Evolutionary conservation across 23 red algal species (phyloP), one percentile per base, ranked within the genome.

Genomic region (Cyanidiococcus yangmingshanensis): DNA sequence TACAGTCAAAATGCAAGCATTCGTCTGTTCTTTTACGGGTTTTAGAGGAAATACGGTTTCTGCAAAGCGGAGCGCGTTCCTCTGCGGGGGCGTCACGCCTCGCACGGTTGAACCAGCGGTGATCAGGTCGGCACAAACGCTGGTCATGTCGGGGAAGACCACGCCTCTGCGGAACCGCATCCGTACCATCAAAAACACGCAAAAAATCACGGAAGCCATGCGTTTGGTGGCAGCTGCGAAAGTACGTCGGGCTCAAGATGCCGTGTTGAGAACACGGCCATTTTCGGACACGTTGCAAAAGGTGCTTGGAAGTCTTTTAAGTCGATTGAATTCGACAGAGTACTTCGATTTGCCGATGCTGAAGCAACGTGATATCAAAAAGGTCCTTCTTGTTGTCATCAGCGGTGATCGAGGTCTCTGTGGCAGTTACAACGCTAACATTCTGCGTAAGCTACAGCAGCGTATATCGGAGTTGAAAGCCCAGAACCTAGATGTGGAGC

Each of bases 191-290:
- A 98, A 98, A 79, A 98, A 91, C 87, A 98, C 94, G 1, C 84
- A 98, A 76, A 98, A 98, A 79, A 98, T 98, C 63, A 98, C 94
- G 1, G 88, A 91, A 37, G 94, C 94, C 37, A 98, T 98, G 94
- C 84, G 87, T 30, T 85, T 98, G 7, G 94, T 98, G 76, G 81
- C 94, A 0, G 94, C 94, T 30, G 94, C 94, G 57, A 98, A 98
- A 68, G 94, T 98, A 68, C 89, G 94, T 35, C 89, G 94, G 39
- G 94, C 94, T 17, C 94, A 98, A 77, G 94, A 98, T 77, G 94
- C 94, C 27, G 94, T 98, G 37, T 68, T 98, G 41, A 79, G 84
- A 7, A 92, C 94, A 31, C 88, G 94, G 26, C 94, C 94, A 2
- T 98, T 98, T 77, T 98, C 94, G 0, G 94, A 98, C 51, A 86